These are phyloP conservation scores for Chlamydomonas incerta DNA, from an alignment of 139 green algal species.

Conservation along the genomic window DNA sequence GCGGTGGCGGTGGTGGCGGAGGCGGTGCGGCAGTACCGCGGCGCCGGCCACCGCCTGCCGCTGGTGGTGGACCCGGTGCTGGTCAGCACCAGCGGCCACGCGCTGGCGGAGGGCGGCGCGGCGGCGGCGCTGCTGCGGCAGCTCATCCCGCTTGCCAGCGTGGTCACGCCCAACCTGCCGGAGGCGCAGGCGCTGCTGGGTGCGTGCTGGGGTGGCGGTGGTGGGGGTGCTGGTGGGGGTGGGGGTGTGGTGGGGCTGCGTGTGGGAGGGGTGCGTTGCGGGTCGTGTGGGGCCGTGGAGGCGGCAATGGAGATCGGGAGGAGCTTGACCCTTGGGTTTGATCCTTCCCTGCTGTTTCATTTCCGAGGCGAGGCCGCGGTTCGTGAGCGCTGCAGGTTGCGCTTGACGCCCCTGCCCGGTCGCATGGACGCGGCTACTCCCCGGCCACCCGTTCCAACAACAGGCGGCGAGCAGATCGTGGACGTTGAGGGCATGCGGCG, in stretches of 20 bases:
- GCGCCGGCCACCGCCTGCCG: not conserved
- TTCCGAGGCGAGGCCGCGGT: too few species aligned
- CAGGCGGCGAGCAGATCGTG: too few species aligned
- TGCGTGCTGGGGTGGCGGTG: not conserved
- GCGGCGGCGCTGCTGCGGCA: slow-evolving; percentile 61
- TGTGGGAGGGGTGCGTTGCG: not conserved
- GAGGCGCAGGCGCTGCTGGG: slow-evolving; percentile 91
- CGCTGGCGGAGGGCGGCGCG: slow-evolving; percentile 73
- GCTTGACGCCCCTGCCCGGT: too few species aligned
- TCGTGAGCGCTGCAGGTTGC: too few species aligned
- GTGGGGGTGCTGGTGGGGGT: not conserved
- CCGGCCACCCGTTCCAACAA: too few species aligned
- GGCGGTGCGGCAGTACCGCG: slow-evolving; percentile 44
- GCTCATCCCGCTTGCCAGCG: slow-evolving; percentile 84
- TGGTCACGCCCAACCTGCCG: slow-evolving; percentile 95
- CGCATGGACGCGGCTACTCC: too few species aligned
- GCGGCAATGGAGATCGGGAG: too few species aligned
- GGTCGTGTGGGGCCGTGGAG: too few species aligned
- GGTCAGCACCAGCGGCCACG: slow-evolving; percentile 89
- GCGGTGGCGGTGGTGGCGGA: slow-evolving; percentile 71
- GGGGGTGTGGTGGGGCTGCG: not conserved
- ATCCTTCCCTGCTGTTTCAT: too few species aligned
- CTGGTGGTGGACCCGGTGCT: slow-evolving; percentile 97
- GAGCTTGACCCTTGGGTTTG: too few species aligned
- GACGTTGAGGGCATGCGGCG: slow-evolving; percentile 49